These are phyloP conservation scores for Trifolium fragiferum DNA, from an alignment of 306 rosid genomes.

Conservation along the genomic window DNA sequence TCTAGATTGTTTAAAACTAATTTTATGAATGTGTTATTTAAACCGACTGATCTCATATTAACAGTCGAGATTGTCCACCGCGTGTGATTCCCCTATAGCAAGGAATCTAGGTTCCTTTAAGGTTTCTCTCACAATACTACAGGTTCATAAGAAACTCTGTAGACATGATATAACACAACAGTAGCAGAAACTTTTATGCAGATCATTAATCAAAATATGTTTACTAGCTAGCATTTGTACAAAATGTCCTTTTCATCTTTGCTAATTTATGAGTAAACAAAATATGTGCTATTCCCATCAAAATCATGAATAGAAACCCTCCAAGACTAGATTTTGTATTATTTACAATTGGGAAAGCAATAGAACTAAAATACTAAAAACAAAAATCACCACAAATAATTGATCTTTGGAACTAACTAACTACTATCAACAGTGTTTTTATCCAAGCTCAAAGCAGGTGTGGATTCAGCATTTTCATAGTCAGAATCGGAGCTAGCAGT, in stretches of 20 bases:
- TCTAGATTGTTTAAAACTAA: too few species aligned
- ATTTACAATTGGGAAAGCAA: conserved; percentile 38
- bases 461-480: conserved; percentile 52
- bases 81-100: neutral
- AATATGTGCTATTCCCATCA: conserved; percentile 17
- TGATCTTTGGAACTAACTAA: conserved; percentile 35
- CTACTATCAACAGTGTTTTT: conserved; percentile 42
- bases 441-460: conserved; percentile 40
- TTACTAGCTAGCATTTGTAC: neutral
- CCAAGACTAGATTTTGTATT: neutral
- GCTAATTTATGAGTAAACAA: conserved; percentile 6
- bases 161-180: neutral
- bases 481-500: conserved; percentile 70
- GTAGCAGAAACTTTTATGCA: neutral
- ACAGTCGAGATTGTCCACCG: neutral
- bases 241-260: neutral
- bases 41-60: neutral
- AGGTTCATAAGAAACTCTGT: neutral
- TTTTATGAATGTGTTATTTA: too few species aligned
- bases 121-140: neutral
- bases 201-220: neutral
- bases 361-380: neutral
- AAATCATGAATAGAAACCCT: conserved; percentile 29
- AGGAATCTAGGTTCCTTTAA: neutral
- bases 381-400: neutral